Base-by-base conservation (phyloP, 2,329 filamentous ascomycete genomes). In the Pseudogymnoascus sp. region DNA sequence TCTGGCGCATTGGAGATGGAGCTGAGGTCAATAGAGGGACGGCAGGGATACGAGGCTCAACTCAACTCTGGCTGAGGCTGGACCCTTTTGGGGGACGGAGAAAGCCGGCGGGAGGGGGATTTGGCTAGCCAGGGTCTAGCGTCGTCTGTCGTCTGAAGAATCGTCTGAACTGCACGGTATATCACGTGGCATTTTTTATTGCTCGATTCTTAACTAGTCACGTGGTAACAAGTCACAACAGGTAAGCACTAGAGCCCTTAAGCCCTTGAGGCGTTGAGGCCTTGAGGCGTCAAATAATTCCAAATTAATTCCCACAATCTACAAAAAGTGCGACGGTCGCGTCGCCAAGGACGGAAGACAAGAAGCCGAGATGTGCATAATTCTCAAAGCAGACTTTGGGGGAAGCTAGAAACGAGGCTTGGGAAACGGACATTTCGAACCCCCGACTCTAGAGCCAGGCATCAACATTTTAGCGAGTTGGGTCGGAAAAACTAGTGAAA, bases 31-130 rank as follows among this genome's bases (percentile, higher is more conserved):
- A 14, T 6, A 16, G 16, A 55, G 29, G 16, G n/a, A 19, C 29
- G 29, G 49, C 49, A 55, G 49, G 49, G 49, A 55, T 55, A 55
- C 49, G 49, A 55, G 49, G 49, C 45, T 55, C 49, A 55, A 10
- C 7, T 29, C 26, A 2, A 52, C 4, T 4, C 23, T 52, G 10
- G 14, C 45, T 52, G 45, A 52, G 49, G 49, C 49, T 55, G 49
- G 49, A 55, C 49, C 45, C 49, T 21, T 55, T 12, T 55, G 3
- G n/a, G 29, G 49, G n/a, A 35, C 49, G 49, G 49, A 55, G 49
- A 55, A 55, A 35, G n/a, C 29, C 49, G 49, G 29, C n/a, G 49
- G 49, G 49, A 55, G 29, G 49, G 49, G 49, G 33, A 35, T 55
- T 35, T 55, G 12, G 49, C 4, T 55, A 55, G 49, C 8, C 29